A percentile compares a stretch with the other conserved stretches of the same genome.
These are phyloP conservation scores for Hibiscus mutabilis DNA, from an alignment of 345 rosid genomes.

Conservation along the genomic window DNA sequence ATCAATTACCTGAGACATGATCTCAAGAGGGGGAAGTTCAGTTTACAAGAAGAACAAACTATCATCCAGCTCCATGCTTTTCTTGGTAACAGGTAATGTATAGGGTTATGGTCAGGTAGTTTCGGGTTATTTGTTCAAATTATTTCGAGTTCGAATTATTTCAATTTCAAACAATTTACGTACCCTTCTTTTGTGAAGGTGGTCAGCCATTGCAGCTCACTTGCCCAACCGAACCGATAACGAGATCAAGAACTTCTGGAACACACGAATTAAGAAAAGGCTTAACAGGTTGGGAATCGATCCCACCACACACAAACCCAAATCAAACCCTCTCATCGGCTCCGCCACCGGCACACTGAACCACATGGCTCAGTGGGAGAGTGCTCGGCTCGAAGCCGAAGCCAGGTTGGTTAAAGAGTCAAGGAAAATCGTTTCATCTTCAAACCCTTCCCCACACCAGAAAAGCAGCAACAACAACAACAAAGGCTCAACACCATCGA, in stretches of 20 bases:
- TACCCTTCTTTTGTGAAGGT: no score
- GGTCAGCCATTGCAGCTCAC: constrained; percentile 41
- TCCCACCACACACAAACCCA: constrained; percentile 37
- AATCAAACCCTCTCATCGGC: constrained; percentile 2
- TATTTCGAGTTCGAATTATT: no score
- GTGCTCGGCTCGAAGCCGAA: no score
- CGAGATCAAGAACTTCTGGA: constrained; percentile 48
- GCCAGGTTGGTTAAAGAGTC: background rate
- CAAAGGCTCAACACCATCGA: no score
- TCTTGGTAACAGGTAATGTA: constrained; percentile 53
- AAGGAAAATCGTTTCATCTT: background rate
- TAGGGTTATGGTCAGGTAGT: no score
- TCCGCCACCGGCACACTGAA: background rate
- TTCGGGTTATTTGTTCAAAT: no score
- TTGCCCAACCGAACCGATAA: constrained; percentile 40
- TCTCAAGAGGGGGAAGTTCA: constrained; percentile 53
- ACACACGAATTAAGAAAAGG: constrained; percentile 37
- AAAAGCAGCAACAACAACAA: background rate
- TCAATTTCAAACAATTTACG: no score
- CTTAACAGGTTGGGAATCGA: constrained; percentile 30
- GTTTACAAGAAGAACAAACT: constrained; percentile 44
- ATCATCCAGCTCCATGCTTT: constrained; percentile 56
- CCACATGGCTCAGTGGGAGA: background rate
- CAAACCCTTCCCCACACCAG: background rate
- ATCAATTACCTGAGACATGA: constrained; percentile 51